These are phyloP conservation scores for Aureobasidium melanogenum DNA, from an alignment of 2,329 filamentous ascomycete species.

Conservation along the genomic window DNA sequence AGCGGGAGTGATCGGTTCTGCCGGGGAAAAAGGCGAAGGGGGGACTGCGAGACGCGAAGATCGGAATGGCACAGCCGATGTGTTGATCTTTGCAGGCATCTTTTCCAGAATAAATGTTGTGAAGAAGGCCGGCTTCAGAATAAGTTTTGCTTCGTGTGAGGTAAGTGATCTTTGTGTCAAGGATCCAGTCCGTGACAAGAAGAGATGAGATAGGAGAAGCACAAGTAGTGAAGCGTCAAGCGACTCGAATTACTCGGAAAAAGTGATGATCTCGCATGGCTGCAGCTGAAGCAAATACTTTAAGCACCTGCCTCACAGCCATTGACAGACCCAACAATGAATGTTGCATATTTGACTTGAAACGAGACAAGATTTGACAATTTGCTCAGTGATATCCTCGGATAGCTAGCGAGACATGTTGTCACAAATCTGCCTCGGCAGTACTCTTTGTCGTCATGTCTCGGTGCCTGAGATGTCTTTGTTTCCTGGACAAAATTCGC, in stretches of 20 bases:
- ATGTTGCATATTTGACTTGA: background rate
- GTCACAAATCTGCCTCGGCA: background rate
- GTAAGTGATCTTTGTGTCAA: background rate
- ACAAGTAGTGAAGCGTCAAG: background rate
- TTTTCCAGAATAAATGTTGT: background rate
- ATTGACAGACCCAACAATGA: background rate
- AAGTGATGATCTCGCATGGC: background rate
- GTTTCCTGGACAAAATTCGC: background rate
- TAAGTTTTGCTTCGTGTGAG: background rate
- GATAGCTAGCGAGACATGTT: background rate
- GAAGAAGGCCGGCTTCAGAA: constrained; percentile 2
- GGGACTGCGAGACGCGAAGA: constrained; percentile 36
- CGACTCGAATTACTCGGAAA: background rate
- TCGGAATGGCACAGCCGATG: constrained; percentile 33
- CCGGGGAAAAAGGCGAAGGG: constrained; percentile 36
- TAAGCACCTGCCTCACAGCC: background rate
- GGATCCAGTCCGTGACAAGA: background rate
- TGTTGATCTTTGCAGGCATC: constrained; percentile 25
- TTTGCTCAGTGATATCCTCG: background rate
- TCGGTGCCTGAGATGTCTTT: background rate
- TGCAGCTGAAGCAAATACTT: background rate
- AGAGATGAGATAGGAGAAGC: background rate
- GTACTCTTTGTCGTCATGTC: background rate
- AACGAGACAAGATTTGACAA: background rate
- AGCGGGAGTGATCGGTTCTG: constrained; percentile 14